Conservation (phyloP, 179 eudicot genomes). For the Silene noctiflora region DNA sequence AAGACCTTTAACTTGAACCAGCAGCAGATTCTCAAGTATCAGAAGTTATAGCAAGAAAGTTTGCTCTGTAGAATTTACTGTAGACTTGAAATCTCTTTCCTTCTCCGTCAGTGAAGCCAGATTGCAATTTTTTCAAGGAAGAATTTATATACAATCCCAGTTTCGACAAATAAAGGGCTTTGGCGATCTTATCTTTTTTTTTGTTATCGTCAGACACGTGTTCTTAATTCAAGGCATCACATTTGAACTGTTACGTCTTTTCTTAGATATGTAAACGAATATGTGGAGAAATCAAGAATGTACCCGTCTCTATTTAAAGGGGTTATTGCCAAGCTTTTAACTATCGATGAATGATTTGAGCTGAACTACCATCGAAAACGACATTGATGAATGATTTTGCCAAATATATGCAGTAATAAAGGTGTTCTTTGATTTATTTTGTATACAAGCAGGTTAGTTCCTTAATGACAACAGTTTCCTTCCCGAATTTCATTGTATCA, state of each 20-base stretch:
- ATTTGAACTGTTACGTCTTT: not conserved
- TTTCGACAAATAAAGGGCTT: slow-evolving; percentile 16
- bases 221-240: not conserved
- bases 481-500: too few relatives aligned
- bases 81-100: not conserved
- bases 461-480: too few relatives aligned
- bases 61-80: slow-evolving; percentile 9
- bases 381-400: not conserved
- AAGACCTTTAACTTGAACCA: slow-evolving; percentile 56
- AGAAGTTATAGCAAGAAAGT: slow-evolving; percentile 31
- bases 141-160: not conserved
- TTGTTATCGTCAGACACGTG: not conserved
- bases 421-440: not conserved
- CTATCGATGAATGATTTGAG: not conserved
- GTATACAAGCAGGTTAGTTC: too few relatives aligned
- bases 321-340: too few relatives aligned
- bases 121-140: slow-evolving; percentile 12
- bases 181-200: not conserved
- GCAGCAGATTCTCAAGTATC: slow-evolving; percentile 64
- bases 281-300: not conserved
- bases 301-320: not conserved
- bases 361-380: not conserved
- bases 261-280: not conserved
- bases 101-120: not conserved
- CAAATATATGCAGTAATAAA: not conserved